phyloP scores from a whole-genome alignment of 164 flowering plant species.

The Akebia trifoliata region DNA sequence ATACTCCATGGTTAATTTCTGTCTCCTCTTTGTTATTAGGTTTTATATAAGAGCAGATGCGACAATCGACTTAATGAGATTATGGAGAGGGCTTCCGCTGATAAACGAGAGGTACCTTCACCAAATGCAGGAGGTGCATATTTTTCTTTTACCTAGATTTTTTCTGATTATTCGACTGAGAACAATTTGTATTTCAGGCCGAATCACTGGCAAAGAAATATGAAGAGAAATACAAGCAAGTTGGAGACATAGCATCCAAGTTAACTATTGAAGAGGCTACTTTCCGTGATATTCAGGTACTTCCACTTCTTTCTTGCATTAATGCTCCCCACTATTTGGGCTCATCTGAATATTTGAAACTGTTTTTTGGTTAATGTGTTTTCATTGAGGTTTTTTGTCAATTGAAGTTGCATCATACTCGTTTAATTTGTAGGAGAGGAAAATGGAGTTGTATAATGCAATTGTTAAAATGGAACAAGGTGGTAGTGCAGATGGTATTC shows the following conservation, averaged over 20 bases:
- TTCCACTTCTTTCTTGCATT: neutral
- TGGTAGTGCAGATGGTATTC: conserved; percentile 49
- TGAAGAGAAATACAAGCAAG: conserved; percentile 93
- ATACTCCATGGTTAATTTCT: too few species aligned
- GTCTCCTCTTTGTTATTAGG: conserved; percentile 37
- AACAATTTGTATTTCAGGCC: conserved; percentile 45
- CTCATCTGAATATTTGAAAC: too few species aligned
- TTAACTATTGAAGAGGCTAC: conserved; percentile 87
- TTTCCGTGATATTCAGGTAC: conserved; percentile 87
- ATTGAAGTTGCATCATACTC: neutral
- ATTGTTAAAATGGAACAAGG: conserved; percentile 82
- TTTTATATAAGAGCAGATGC: conserved; percentile 86
- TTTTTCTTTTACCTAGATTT: too few species aligned
- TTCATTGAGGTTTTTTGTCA: neutral
- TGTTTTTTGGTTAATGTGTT: neutral
- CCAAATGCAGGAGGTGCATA: neutral
- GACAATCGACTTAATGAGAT: conserved; percentile 92
- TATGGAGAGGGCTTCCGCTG: conserved; percentile 76
- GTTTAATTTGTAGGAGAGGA: conserved; percentile 58
- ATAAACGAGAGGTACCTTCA: conserved; percentile 72
- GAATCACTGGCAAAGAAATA: conserved; percentile 75
- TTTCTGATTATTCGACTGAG: neutral
- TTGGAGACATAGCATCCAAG: conserved; percentile 80
- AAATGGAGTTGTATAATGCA: conserved; percentile 77
- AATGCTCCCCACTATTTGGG: too few species aligned